Conservation (phyloP, 1,284 basidiomycete species). For the Polyporus tsugae region DNA sequence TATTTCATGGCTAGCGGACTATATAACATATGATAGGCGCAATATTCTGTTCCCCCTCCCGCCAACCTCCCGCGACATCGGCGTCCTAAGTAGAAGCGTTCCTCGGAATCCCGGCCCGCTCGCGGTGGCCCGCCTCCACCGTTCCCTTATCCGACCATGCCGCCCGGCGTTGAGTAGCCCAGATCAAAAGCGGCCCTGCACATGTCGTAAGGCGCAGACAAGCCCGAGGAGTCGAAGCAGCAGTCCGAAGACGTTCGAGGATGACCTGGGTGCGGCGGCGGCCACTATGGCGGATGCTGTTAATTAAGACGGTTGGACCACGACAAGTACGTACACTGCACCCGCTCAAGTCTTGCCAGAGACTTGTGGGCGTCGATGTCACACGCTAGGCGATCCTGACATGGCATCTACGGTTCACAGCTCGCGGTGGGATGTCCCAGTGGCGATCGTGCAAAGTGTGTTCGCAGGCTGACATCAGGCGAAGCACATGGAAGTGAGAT, state of each 20-base stretch:
- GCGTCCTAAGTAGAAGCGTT: too few relatives aligned
- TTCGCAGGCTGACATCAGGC: background rate
- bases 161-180: conserved; percentile 2
- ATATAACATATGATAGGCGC: too few relatives aligned
- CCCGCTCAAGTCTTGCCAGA: conserved; percentile 4
- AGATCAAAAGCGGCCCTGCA: background rate
- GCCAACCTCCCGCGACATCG: too few relatives aligned
- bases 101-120: background rate
- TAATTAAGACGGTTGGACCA: background rate
- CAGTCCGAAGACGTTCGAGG: background rate
- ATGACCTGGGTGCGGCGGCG: background rate
- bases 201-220: background rate
- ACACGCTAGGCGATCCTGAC: conserved; percentile 10
- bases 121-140: background rate
- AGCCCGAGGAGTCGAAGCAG: background rate
- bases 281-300: background rate
- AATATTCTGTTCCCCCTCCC: too few relatives aligned
- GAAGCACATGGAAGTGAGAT: background rate
- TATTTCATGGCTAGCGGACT: too few relatives aligned
- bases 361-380: conserved; percentile 29
- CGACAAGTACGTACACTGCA: conserved; percentile 1
- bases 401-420: background rate
- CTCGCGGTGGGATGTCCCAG: background rate
- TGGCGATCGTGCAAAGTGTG: background rate
- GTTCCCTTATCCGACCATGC: background rate